Evolutionary conservation across 352 stramenopile species (phyloP), one percentile per base, ranked within the genome.

Genomic region (Phytophthora colocasiae): DNA sequence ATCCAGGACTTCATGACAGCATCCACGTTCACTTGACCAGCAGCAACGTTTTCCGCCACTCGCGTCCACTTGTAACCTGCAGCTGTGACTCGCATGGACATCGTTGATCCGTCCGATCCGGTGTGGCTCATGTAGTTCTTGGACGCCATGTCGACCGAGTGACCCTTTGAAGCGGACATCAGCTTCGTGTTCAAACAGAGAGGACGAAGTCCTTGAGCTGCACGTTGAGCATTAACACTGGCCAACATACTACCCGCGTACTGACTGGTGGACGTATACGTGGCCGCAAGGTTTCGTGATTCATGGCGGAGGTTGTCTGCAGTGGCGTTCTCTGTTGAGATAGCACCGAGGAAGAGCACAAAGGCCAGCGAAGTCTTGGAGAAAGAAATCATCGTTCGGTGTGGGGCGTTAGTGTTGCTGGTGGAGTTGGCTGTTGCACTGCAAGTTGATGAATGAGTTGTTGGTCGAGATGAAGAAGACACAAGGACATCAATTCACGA

Each of bases 1-100:
- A 87, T 85, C 79, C 79, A 87, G 22, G 75, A 62, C 17, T 58
- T 56, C 73, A 87, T 80, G 34, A 85, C 78, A 24, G 51, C 45
- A 4, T 47, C 29, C 17, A 83, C 63, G 41, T 72, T 69, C 3
- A 22, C 17, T 49, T 85, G 76, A 5, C 78, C 78, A 2, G 76
- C 76, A 4, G 78, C 78, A 2, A 85, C 71, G 48, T 87, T 87
- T 50, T 87, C 78, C 0, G 60, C 78, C 8, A 81, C 51, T 29
- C 49, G 66, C 40, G 54, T 77, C 64, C 79, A 83, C 17, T 71
- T 62, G 59, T 77, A 89, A 3, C 77, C 73, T 17, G 75, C 26
- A 8, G 22, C 63, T n/a, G 49, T 77, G 24, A 85, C 63, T 7
- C 80, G 75, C 19, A 24, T 12, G 1, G 29, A n/a, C 66, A 81